Percentiles rank a stretch among this genome's conserved stretches.
Evolutionary conservation across 805 yeast species (phyloP).

Genomic region (Monosporozyma solicola): DNA sequence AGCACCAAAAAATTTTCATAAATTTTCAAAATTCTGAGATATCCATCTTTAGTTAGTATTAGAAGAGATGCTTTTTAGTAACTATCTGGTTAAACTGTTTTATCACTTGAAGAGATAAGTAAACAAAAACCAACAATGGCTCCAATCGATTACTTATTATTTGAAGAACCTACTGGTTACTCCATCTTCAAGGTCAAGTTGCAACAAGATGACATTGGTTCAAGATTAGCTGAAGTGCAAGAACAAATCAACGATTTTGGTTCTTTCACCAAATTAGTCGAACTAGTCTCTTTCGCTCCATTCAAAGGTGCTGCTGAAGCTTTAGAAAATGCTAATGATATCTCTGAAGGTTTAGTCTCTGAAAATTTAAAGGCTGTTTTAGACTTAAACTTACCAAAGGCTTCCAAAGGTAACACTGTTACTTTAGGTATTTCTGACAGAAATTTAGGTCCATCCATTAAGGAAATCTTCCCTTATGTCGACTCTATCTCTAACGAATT

Average conservation of each 20-base stretch:
- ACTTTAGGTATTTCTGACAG: constrained; percentile 86
- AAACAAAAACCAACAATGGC: constrained; percentile 36
- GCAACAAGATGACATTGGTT: constrained; percentile 90
- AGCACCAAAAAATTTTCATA: neutral
- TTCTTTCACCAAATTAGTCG: constrained; percentile 84
- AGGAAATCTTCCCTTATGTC: constrained; percentile 79
- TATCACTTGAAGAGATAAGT: neutral
- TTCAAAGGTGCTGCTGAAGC: constrained; percentile 99
- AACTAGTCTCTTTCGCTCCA: constrained; percentile 92
- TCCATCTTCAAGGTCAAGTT: constrained; percentile 89
- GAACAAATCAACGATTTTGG: constrained; percentile 78
- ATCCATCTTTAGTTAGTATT: neutral
- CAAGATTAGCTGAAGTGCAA: constrained; percentile 90
- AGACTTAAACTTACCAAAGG: constrained; percentile 83
- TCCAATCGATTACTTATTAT: constrained; percentile 80
- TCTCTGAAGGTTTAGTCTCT: constrained; percentile 92
- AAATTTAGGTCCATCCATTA: constrained; percentile 93
- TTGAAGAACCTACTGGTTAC: constrained; percentile 98
- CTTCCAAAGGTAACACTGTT: constrained; percentile 54
- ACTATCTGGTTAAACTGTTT: neutral
- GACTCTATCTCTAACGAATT: constrained; percentile 88
- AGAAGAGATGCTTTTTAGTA: neutral
- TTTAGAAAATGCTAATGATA: constrained; percentile 94
- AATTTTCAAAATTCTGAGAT: neutral
- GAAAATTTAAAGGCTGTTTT: constrained; percentile 84